A percentile compares a stretch with the other conserved stretches of the same genome.
Conservation (phyloP, 257 asterid genomes). For the Galeopsis tetrahit region DNA sequence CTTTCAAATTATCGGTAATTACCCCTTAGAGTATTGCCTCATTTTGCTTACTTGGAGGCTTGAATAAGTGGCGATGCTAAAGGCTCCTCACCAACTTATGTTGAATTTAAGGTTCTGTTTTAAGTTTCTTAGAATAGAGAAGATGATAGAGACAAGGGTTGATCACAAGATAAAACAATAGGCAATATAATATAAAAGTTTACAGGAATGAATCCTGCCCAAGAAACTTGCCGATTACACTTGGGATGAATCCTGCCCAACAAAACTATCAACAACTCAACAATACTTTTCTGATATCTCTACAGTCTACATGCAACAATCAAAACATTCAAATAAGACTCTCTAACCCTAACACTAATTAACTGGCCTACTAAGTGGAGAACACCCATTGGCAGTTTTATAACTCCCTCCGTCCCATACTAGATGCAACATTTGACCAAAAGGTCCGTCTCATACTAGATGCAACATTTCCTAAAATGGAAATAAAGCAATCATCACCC, state of each 20-base stretch:
- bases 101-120: constrained; percentile 17
- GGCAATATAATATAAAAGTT: background rate
- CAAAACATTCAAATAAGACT: too few relatives aligned
- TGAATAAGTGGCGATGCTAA: constrained; percentile 2
- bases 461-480: too few relatives aligned
- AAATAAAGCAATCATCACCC: too few relatives aligned
- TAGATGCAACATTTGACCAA: too few relatives aligned
- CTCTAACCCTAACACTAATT: too few relatives aligned
- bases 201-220: background rate
- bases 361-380: too few relatives aligned
- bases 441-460: too few relatives aligned
- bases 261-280: background rate
- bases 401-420: too few relatives aligned
- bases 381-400: too few relatives aligned
- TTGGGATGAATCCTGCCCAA: background rate
- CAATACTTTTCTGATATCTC: background rate
- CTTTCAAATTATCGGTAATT: constrained; percentile 24
- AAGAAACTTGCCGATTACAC: too few relatives aligned
- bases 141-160: background rate
- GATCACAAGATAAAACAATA: background rate
- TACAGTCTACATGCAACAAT: too few relatives aligned
- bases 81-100: constrained; percentile 3
- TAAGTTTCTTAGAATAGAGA: constrained; percentile 16
- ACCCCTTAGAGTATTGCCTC: constrained; percentile 8
- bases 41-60: constrained; percentile 23